These are phyloP conservation scores for Pezicula carpinea DNA, from an alignment of 2,329 filamentous ascomycete genomes.

Conservation along the genomic window DNA sequence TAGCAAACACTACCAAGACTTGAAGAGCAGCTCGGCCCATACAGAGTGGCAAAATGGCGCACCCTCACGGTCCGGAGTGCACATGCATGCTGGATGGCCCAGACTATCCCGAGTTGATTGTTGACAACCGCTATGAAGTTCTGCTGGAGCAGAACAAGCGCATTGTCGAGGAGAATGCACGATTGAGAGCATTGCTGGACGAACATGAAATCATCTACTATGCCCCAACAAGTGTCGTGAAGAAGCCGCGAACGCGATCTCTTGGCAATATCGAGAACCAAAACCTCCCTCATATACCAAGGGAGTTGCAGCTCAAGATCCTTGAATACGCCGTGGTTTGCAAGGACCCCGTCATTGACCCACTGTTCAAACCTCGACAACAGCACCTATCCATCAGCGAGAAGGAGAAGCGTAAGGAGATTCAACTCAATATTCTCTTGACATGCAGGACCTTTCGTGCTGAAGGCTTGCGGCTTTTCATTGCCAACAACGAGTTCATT, in stretches of 20 bases:
- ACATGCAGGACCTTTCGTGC: conserved; percentile 45
- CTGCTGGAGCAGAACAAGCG: conserved; percentile 9
- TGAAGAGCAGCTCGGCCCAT: too few relatives aligned
- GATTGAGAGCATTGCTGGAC: conserved; percentile 7
- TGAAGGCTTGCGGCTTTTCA: conserved; percentile 46
- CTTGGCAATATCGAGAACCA: not conserved
- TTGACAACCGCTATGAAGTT: conserved; percentile 4
- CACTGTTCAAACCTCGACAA: conserved; percentile 39
- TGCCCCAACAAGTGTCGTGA: not conserved
- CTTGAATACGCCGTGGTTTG: conserved; percentile 47
- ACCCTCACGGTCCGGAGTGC: not conserved
- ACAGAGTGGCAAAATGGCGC: too few relatives aligned
- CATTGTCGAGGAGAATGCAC: conserved; percentile 6
- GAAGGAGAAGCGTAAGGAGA: conserved; percentile 32
- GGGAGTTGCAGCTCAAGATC: conserved; percentile 48
- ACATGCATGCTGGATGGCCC: conserved; percentile 15
- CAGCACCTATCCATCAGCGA: conserved; percentile 44
- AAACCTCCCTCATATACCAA: conserved; percentile 41
- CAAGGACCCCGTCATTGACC: conserved; percentile 47
- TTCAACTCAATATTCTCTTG: conserved; percentile 49
- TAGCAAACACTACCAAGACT: too few relatives aligned
- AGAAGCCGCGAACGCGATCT: not conserved
- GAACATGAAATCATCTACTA: conserved; percentile 7
- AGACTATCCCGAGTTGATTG: conserved; percentile 6
- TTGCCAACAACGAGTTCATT: conserved; percentile 47